A percentile compares a stretch with the other conserved stretches of the same genome.
Conservation (phyloP, 148 eudicot genomes). For the Silene uniflora region DNA sequence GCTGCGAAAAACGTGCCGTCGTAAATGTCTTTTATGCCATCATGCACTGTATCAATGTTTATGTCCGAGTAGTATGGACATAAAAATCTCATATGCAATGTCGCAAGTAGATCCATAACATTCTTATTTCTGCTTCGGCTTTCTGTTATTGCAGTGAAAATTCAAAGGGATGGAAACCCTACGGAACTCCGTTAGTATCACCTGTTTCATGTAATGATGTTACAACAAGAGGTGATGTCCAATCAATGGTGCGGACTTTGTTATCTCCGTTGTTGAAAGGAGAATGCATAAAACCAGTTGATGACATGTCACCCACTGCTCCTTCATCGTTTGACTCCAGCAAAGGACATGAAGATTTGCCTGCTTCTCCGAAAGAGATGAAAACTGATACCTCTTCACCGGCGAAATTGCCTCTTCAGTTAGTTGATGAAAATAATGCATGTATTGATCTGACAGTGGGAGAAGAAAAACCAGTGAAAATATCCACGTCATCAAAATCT, state of each 20-base stretch:
- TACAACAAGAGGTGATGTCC: slow-evolving; percentile 73
- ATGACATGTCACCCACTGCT: slow-evolving; percentile 29
- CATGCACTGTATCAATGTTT: not conserved
- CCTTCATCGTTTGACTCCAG: slow-evolving; percentile 32
- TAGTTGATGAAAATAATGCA: slow-evolving; percentile 86
- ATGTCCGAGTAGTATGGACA: not conserved
- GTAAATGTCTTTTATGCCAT: not conserved
- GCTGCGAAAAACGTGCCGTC: not conserved
- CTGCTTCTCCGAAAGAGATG: slow-evolving; percentile 24
- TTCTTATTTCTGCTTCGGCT: slow-evolving; percentile 7
- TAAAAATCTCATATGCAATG: not conserved
- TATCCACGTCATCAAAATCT: slow-evolving; percentile 61
- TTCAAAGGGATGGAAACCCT: slow-evolving; percentile 69
- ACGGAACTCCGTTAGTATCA: slow-evolving; percentile 87
- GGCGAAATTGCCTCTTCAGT: slow-evolving; percentile 63
- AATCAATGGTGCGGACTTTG: slow-evolving; percentile 67
- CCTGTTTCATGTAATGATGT: slow-evolving; percentile 62
- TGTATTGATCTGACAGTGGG: slow-evolving; percentile 75
- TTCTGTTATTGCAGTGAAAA: slow-evolving; percentile 42
- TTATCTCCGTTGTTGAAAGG: slow-evolving; percentile 69
- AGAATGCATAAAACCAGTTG: slow-evolving; percentile 28
- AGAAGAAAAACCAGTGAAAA: slow-evolving; percentile 67
- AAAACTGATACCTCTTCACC: slow-evolving; percentile 29
- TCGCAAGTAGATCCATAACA: slow-evolving; percentile 2
- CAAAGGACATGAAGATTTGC: slow-evolving; percentile 32